phyloP scores from a whole-genome alignment of 1,284 basidiomycete genomes.

The Tremellales sp. region DNA sequence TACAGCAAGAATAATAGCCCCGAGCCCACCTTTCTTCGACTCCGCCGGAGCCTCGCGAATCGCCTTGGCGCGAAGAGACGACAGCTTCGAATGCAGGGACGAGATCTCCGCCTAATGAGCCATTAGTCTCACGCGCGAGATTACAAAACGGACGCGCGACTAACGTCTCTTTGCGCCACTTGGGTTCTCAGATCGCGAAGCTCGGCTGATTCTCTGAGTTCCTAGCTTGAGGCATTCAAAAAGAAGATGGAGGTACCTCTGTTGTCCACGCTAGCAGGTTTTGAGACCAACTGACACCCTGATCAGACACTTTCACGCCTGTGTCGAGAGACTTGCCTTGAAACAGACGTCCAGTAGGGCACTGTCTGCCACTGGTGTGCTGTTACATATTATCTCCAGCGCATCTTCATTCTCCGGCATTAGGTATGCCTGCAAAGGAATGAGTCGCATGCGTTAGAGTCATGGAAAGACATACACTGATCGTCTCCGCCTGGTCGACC shows the following conservation, averaged over 20 bases:
- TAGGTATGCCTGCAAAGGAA: slow-evolving; percentile 10
- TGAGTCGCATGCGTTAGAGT: slow-evolving; percentile 1
- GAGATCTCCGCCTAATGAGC: slow-evolving; percentile 19
- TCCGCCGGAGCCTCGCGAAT: slow-evolving; percentile 17
- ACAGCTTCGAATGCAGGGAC: slow-evolving; percentile 17
- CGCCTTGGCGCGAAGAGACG: slow-evolving; percentile 22
- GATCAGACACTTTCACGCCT: not conserved
- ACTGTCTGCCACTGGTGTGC: not conserved
- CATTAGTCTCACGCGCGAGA: not conserved
- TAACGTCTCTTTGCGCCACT: slow-evolving; percentile 28
- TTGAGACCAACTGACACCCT: slow-evolving; percentile 7
- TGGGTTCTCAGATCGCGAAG: slow-evolving; percentile 16
- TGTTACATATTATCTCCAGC: not conserved
- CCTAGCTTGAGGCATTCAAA: not conserved
- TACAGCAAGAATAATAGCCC: not conserved
- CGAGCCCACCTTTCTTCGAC: slow-evolving; percentile 15
- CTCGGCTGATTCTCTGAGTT: slow-evolving; percentile 14
- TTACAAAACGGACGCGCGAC: not conserved
- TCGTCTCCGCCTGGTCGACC: not conserved
- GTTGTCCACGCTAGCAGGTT: slow-evolving; percentile 5
- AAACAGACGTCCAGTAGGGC: slow-evolving; percentile 9
- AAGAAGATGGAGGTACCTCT: not conserved
- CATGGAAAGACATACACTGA: slow-evolving; percentile 11
- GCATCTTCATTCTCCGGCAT: slow-evolving; percentile 6
- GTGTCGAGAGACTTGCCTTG: slow-evolving; percentile 8